Percentiles rank a stretch among this genome's conserved stretches.
Conservation (phyloP, 441 rosid species). For the Populus hybrid region DNA sequence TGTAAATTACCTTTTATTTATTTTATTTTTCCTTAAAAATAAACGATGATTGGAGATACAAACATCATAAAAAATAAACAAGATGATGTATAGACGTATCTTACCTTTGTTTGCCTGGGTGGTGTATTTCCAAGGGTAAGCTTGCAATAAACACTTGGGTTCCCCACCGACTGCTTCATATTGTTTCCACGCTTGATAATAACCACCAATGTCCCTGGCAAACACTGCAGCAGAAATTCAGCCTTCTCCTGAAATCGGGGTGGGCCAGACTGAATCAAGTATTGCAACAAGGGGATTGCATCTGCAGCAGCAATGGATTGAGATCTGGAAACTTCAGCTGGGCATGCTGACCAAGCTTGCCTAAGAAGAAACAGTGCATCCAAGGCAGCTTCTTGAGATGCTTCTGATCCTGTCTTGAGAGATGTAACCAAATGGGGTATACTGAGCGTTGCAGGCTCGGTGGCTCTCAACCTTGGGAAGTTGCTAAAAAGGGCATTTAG, state of each 20-base stretch:
- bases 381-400: conserved; percentile 98
- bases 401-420: conserved; percentile 94
- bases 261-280: conserved; percentile 98
- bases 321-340: conserved; percentile 95
- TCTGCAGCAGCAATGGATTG: conserved; percentile 99
- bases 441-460: conserved; percentile 97
- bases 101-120: conserved; percentile 87
- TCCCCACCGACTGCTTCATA: conserved; percentile 99
- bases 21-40: background rate
- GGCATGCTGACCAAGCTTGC: conserved; percentile 99
- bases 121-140: conserved; percentile 89
- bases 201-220: conserved; percentile 96
- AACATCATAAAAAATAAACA: background rate
- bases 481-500: conserved; percentile 89
- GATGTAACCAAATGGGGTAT: conserved; percentile 96
- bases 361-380: conserved; percentile 94
- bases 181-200: conserved; percentile 96
- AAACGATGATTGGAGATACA: background rate
- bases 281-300: conserved; percentile 95
- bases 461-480: conserved; percentile 98
- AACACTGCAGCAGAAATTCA: conserved; percentile 93
- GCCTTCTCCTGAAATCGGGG: conserved; percentile 99
- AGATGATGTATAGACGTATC: conserved; percentile 5
- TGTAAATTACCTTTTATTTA: background rate
- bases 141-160: conserved; percentile 93